Evolutionary conservation across 371 early-diverging fungal species (phyloP).

Genomic region (Globomyces sp.): DNA sequence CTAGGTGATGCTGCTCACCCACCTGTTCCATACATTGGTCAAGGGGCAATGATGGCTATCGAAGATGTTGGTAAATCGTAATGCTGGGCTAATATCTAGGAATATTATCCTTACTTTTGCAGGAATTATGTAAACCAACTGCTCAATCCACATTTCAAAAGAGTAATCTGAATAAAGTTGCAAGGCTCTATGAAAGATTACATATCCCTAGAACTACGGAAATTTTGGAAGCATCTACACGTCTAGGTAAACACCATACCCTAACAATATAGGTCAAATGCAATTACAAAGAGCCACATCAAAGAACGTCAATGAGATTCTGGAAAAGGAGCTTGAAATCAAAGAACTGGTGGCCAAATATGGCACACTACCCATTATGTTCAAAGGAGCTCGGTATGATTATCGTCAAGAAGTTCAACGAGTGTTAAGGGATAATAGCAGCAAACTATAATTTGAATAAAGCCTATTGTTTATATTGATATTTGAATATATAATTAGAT

Average conservation of each 20-base stretch:
- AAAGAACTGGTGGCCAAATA: not conserved
- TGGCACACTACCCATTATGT: not conserved
- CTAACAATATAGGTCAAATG: not conserved
- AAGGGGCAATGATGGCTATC: constrained; percentile 17
- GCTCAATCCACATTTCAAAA: constrained; percentile 6
- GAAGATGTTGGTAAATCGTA: constrained; percentile 12
- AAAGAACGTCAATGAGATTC: not conserved
- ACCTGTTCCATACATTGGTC: constrained; percentile 3
- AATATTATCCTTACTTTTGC: no score
- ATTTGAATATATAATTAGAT: not conserved
- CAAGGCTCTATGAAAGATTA: not conserved
- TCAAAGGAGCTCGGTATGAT: not conserved
- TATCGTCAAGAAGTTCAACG: not conserved
- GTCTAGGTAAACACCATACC: not conserved
- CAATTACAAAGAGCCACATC: not conserved
- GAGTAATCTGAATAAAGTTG: no score
- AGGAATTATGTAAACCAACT: not conserved
- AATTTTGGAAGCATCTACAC: not conserved
- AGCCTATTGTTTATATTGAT: not conserved
- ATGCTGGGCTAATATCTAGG: not conserved
- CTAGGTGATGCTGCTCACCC: constrained; percentile 19
- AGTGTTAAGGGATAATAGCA: not conserved
- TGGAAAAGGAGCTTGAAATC: not conserved
- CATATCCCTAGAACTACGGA: not conserved
- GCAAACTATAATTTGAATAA: not conserved